Evolutionary conservation across 306 rosid species (phyloP), one percentile per base, ranked within the genome.

Genomic region (Ceratonia siliqua): DNA sequence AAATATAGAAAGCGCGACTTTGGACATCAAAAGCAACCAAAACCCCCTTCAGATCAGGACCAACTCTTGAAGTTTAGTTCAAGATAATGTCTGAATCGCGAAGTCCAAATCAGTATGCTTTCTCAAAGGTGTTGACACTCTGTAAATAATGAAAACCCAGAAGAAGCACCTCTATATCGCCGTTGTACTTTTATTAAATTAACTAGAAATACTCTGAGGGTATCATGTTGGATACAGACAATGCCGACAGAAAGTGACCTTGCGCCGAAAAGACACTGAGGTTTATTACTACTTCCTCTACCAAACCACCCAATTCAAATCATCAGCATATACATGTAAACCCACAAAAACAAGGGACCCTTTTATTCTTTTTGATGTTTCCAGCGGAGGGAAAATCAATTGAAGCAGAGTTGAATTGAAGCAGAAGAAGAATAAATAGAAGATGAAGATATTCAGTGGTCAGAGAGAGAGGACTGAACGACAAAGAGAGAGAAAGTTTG

Each of bases 231-330:
- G 87, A 78, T 76, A 85, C 86, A 83, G 80, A 83, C 86, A 86
- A 88, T 85, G 87, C 90, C 90, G 88, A 89, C 96, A 90, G 97
- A 92, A 90, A 90, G 92, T 83, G 92, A 90, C 93, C 87, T 82
- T 61, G 87, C 92, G 92, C 96, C 92, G 93, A 92, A 92, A 92
- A 80, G 71, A 77, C 82, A 72, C 46, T 69, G 69, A 77, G 53
- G 81, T 76, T 84, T 32, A 78, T 71, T 64, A 70, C 64, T 74
- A 53, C 75, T 75, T 80, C 35, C 77, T 53, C 84, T 68, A 85
- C 88, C 85, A 85, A 91, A 85, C 89, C 84, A 80, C 80, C 75
- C 83, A 85, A 81, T 80, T 83, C 78, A 77, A 70, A 76, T 62
- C 79, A 83, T 72, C 82, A 68, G 45, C 39, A 49, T 13, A 81